Conservation (phyloP, 2,329 filamentous ascomycete genomes). For the Pleurostoma richardsiae region DNA sequence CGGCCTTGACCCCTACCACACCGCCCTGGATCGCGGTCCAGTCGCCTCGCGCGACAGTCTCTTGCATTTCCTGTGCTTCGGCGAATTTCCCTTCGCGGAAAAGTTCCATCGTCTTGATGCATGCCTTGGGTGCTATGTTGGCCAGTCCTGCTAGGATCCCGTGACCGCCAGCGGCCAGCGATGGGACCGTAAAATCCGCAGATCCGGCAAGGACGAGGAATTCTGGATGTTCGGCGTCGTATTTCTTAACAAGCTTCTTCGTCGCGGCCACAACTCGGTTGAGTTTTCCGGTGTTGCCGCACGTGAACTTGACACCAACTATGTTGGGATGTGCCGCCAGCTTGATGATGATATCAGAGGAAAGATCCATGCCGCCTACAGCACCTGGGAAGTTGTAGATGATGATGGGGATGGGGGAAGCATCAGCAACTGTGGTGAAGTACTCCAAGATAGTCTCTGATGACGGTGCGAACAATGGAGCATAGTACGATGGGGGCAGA, state of each 20-base stretch:
- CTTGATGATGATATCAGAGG: conserved; percentile 56
- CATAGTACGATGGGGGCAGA: conserved; percentile 73
- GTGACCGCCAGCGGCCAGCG: conserved; percentile 61
- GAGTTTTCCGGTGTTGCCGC: conserved; percentile 66
- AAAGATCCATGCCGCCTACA: conserved; percentile 58
- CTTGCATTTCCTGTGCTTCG: conserved; percentile 61
- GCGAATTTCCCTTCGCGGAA: conserved; percentile 51
- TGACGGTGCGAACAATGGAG: conserved; percentile 56
- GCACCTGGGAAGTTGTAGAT: conserved; percentile 69
- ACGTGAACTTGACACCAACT: conserved; percentile 64
- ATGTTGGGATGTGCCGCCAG: conserved; percentile 60
- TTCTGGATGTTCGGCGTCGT: conserved; percentile 28
- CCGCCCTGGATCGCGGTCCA: conserved; percentile 69
- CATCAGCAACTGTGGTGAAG: conserved; percentile 60
- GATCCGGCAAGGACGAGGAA: conserved; percentile 71
- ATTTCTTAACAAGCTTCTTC: conserved; percentile 31
- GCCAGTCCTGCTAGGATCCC: conserved; percentile 69
- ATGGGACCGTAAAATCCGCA: conserved; percentile 68
- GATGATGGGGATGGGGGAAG: conserved; percentile 59
- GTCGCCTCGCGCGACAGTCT: conserved; percentile 61
- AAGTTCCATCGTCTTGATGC: conserved; percentile 55
- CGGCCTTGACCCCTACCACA: conserved; percentile 67
- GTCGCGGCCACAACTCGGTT: conserved; percentile 57
- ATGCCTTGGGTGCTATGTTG: conserved; percentile 66
- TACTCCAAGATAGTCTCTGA: conserved; percentile 59